Percentiles rank a stretch among this genome's conserved stretches.
phyloP scores from a whole-genome alignment of 202 grass and related monocot genomes.

The Digitaria exilis region DNA sequence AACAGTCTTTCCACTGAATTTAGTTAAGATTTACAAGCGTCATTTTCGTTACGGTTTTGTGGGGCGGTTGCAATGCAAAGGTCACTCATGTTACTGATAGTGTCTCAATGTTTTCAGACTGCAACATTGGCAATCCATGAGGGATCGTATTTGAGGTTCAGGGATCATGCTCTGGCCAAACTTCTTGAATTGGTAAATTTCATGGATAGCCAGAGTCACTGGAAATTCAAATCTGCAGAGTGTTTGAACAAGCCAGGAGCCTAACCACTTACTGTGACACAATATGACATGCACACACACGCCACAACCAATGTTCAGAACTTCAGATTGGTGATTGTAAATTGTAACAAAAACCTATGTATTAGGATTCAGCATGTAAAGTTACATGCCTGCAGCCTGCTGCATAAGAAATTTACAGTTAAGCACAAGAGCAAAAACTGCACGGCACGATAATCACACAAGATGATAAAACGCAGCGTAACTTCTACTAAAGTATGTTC shows the following conservation, averaged over 20 bases:
- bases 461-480: not conserved
- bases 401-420: not conserved
- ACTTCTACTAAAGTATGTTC: not conserved
- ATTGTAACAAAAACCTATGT: not conserved
- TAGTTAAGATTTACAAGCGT: not conserved
- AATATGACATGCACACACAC: not conserved
- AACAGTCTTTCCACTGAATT: not conserved
- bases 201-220: not conserved
- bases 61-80: not conserved
- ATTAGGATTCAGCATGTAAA: not conserved
- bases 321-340: not conserved
- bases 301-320: not conserved
- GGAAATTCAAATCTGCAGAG: not conserved
- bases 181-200: not conserved
- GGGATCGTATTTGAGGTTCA: not conserved
- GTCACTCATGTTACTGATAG: not conserved
- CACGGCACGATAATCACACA: not conserved
- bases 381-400: not conserved
- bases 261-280: not conserved
- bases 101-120: not conserved
- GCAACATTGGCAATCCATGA: not conserved
- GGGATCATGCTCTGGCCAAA: not conserved
- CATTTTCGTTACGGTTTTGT: not conserved
- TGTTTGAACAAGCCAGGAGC: not conserved
- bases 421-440: not conserved